Evolutionary conservation across 768 basidiomycete genomes (phyloP), one percentile per base, ranked within the genome.

Genomic region (Pleurotus sapidus): DNA sequence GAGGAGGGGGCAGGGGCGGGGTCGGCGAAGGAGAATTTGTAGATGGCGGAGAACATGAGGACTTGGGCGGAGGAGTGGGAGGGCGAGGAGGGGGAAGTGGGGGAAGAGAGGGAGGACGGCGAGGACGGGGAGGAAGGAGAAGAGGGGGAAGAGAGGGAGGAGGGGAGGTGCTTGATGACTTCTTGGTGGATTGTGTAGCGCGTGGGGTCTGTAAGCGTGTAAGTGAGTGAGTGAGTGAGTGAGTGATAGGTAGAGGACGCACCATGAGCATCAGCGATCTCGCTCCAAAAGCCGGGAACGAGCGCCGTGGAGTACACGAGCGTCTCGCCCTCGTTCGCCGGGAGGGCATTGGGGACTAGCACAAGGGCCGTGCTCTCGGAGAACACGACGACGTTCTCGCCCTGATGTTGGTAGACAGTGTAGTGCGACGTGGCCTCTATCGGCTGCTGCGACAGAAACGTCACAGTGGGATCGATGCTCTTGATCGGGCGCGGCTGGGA

Each of bases 111-210:
- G 30, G 30, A 34, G 8, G 30, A 9, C 1, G 8, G 30, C 1
- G 30, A 11, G 9, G 30, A 11, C 3, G 30, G 30, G 30, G 30
- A 34, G 8, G 30, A 11, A 3, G 30, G 30, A 1, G 30, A 11
- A 7, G 30, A 3, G 8, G 4, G 11, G 23, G 69, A 60, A 5
- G 65, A 60, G 18, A 67, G 46, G 62, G 65, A 25, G 74, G 63
- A 23, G 63, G 61, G 34, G 71, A 66, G 45, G 74, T 71, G 56
- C 74, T 39, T 23, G 43, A 54, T n/a, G 46, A 91, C 83, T 49
- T 86, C 82, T 65, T 91, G 89, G 43, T 83, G 70, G 64, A 91
- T 87, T 2, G 79, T 82, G 68, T 81, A 90, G 56, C 78, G 69
- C 3, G 86, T 82, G 18, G 87, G 85, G 68, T 91, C 89, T 90